Evolutionary conservation across 495 filamentous ascomycete genomes (phyloP), one percentile per base, ranked within the genome.

Genomic region (Wilcoxina mikolae): DNA sequence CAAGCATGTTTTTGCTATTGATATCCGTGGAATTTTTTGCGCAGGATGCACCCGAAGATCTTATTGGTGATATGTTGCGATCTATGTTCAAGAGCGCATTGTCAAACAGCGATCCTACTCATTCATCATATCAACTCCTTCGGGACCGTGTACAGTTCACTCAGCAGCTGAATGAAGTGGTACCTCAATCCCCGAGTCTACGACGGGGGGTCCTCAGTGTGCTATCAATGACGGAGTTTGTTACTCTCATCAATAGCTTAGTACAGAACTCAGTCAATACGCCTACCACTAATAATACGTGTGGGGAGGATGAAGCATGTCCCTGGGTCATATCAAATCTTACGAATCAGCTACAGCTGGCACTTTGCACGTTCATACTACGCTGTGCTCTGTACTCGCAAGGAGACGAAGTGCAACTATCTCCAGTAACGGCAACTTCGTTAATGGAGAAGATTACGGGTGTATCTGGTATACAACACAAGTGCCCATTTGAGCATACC

Each of bases 271-370:
- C 12, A 7, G 24, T 52, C 33, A 38, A 23, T n/a, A 22, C n/a
- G 20, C 57, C 57, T 17, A 51, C 39, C 9, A 54, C 63, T 52
- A 17, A 33, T n/a, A 23, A 52, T 4, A 56, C 35, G 3, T 64
- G 60, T 39, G 53, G 55, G 17, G 61, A 64, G 56, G 50, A 44
- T 22, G 61, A 60, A 42, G 54, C 58, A 27, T 64, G 61, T 41
- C 60, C 50, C 11, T 52, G 56, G 20, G 23, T 25, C 26, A 46
- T 63, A n/a, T 26, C 53, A 20, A 11, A 12, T 29, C 56, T 29
- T 20, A 48, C 56, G 11, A 63, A 60, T 15, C 43, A 60, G 11
- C 38, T 64, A 17, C 53, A 51, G 23, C 49, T 35, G 28, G 49
- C 31, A 0, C 24, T 64, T 23, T 64, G 60, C 35, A 38, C 28